These are phyloP conservation scores for Skeletonema potamos DNA, from an alignment of 108 stramenopile genomes.

Conservation along the genomic window DNA sequence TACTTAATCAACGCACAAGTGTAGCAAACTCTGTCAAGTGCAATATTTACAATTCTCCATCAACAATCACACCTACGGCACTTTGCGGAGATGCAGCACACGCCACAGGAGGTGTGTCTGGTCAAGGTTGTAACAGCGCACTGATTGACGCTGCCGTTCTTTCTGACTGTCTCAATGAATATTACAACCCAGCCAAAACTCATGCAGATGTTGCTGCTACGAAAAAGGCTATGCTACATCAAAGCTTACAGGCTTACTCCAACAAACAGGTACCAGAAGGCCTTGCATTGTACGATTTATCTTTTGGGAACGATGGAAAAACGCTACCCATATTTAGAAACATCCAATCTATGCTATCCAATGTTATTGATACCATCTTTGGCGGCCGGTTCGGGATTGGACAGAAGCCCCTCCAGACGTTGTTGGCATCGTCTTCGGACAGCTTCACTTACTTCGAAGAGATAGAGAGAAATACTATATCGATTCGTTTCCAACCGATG, in stretches of 20 bases:
- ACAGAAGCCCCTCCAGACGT: conserved; percentile 58
- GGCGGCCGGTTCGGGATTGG: conserved; percentile 71
- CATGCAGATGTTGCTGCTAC: not conserved
- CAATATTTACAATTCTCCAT: conserved; percentile 59
- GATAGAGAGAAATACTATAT: conserved; percentile 53
- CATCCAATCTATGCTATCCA: conserved; percentile 19
- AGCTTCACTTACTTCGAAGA: conserved; percentile 58
- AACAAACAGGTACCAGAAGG: conserved; percentile 69
- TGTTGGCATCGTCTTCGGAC: conserved; percentile 55
- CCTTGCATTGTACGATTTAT: conserved; percentile 71
- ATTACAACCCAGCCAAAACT: not conserved
- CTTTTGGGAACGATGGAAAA: conserved; percentile 56
- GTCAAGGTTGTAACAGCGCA: conserved; percentile 79
- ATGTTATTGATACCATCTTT: conserved; percentile 57
- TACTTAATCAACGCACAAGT: conserved; percentile 39
- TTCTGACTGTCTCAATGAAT: conserved; percentile 46
- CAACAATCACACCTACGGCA: conserved; percentile 33
- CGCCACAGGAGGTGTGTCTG: conserved; percentile 78
- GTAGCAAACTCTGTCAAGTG: conserved; percentile 62
- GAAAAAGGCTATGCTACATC: conserved; percentile 27
- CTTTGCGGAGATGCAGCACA: conserved; percentile 81
- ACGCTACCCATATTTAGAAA: conserved; percentile 38
- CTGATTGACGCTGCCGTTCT: conserved; percentile 59
- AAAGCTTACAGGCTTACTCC: conserved; percentile 59
- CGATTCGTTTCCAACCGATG: conserved; percentile 50